Base-by-base conservation (phyloP, 2,329 filamentous ascomycete species). In the Microcyclospora pomicola region DNA sequence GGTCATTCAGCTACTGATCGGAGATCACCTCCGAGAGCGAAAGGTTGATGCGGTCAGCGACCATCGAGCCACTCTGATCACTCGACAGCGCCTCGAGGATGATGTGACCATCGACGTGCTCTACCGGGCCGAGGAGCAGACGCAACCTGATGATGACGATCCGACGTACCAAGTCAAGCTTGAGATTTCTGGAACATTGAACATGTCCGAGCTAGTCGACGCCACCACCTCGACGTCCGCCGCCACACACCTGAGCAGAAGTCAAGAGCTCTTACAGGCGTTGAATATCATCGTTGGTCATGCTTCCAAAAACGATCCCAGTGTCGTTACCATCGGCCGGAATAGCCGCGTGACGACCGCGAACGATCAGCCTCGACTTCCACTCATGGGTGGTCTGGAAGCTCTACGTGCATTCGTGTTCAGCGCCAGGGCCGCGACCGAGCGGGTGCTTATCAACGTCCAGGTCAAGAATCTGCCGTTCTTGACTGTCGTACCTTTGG, bases 381-480 rank as follows among this genome's bases (percentile, higher is more conserved):
- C n/a, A 27, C 37, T 39, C 28, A 19, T 33, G 12, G 33, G 33
- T 31, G 32, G 37, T 13, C 16, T 39, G 14, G 33, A 36, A 14
- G 37, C 37, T 9, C 15, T 39, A 33, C 33, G 37, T 9, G 11
- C 33, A 24, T 39, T 39, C 19, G 19, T 39, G 24, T 35, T 36
- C 33, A 39, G 37, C 29, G 37, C 33, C 5, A 29, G 37, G 31
- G 37, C 37, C 3, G 37, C 37, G 11, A 39, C 37, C 11, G 37
- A 35, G 29, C 33, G 33, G 24, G 27, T 39, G 9, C 28, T 39
- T 15, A 36, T 39, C 37, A 39, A 39, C 32, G 37, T 39, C 14
- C 37, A 39, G 31, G 33, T 39, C 5, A 39, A 35, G 27, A 39
- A 39, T 19, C 33, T 39, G 14, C 16, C 37, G 16, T 36, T 36